Conservation (phyloP, 2,329 filamentous ascomycete genomes). For the Aspergillus fijiensis region DNA sequence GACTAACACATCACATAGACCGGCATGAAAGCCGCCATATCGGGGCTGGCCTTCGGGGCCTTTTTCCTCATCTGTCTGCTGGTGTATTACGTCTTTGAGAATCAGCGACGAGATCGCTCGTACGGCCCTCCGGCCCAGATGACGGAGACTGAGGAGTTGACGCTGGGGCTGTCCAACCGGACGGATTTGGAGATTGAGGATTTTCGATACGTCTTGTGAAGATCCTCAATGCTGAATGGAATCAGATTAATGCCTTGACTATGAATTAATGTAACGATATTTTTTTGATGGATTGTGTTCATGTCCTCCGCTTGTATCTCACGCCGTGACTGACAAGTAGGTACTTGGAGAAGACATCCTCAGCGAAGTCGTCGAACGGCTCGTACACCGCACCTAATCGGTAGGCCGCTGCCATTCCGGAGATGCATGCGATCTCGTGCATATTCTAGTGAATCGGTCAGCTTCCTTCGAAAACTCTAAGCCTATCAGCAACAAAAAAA, state of each 20-base stretch:
- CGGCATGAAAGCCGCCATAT: slow-evolving; percentile 34
- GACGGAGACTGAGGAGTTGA: slow-evolving; percentile 27
- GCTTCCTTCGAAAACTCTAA: background rate
- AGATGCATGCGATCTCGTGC: slow-evolving; percentile 69
- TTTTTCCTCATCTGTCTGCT: slow-evolving; percentile 33
- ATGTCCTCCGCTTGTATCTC: slow-evolving; percentile 23
- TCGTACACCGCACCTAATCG: slow-evolving; percentile 64
- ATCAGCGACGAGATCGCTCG: slow-evolving; percentile 28
- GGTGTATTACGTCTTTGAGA: slow-evolving; percentile 32
- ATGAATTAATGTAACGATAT: no score
- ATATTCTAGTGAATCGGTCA: slow-evolving; percentile 37
- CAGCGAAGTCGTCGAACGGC: slow-evolving; percentile 35
- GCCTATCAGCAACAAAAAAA: slow-evolving; percentile 1
- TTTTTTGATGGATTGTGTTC: background rate
- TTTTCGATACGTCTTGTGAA: slow-evolving; percentile 30
- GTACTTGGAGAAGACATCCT: slow-evolving; percentile 35
- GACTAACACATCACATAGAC: slow-evolving; percentile 21
- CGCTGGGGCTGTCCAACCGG: slow-evolving; percentile 35
- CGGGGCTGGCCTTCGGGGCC: slow-evolving; percentile 29
- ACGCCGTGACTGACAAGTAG: slow-evolving; percentile 32
- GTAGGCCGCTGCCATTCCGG: slow-evolving; percentile 69
- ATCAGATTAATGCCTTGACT: background rate
- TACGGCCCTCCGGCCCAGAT: slow-evolving; percentile 28
- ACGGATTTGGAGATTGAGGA: slow-evolving; percentile 37
- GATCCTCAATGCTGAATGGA: no score